Evolutionary conservation across 2,329 filamentous ascomycete species (phyloP), one percentile per base, ranked within the genome.

Genomic region (Fusarium annulatum): DNA sequence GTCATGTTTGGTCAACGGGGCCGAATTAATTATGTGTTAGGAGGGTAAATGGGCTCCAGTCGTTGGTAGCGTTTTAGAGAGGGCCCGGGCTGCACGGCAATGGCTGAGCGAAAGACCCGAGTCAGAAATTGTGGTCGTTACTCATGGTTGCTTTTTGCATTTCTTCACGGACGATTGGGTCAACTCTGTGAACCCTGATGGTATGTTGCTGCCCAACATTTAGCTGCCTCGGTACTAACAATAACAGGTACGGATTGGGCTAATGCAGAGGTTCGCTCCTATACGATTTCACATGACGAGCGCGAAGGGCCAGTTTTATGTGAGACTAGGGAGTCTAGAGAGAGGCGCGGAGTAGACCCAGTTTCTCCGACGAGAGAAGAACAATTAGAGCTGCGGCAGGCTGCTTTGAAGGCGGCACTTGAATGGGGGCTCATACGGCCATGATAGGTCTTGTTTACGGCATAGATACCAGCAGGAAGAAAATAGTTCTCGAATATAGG

Each of bases 401-500:
- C 9, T 2, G 16, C 48, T 10, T 19, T 63, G 7, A 21, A 41
- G 1, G 61, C 58, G 8, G 51, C 33, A 12, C 12, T 63, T 18
- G 39, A 64, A 6, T 64, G 62, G 58, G 62, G 62, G 2, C 11
- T 64, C 0, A 30, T 64, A 34, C 33, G 16, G 21, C 58, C n/a
- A 2, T 57, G 11, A 57, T 9, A 7, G 2, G 0, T 6, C 1
- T 16, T 38, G 14, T 21, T 1, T 1, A 21, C 38, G 15, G 8
- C 1, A 34, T 9, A 9, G 9, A 0, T 21, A 6, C 3, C 0
- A 12, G 18, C 49, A 21, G 9, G 9, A 6, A 38, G 4, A 9
- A 9, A 21, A 1, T 2, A 9, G 0, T 7, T 19, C 21, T 2
- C 30, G 1, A 34, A 4, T 7, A 23, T 0, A 2, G 7, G 5